Evolutionary conservation across 1,284 basidiomycete species (phyloP).

Genomic region (Marasmius tenuissimus): DNA sequence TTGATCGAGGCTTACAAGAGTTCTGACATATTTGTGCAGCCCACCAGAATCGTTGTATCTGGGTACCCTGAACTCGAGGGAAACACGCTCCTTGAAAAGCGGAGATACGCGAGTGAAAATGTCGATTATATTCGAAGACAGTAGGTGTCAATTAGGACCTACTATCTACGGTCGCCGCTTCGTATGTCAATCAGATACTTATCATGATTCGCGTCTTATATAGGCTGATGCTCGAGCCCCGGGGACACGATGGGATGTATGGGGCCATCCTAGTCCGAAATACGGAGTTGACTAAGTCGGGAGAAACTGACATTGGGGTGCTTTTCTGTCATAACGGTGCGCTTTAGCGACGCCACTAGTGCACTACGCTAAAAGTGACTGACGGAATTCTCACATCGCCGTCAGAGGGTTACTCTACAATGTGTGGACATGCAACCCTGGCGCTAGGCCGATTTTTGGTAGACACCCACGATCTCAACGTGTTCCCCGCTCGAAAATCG

Average conservation of each 20-base stretch:
- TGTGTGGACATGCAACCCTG: slow-evolving; percentile 48
- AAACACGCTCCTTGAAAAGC: slow-evolving; percentile 33
- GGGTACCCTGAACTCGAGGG: slow-evolving; percentile 35
- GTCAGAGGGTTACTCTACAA: slow-evolving; percentile 46
- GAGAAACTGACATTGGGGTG: slow-evolving; percentile 42
- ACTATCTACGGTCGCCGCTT: neutral
- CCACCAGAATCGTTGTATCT: slow-evolving; percentile 37
- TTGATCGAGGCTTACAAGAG: neutral
- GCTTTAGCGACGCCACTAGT: neutral
- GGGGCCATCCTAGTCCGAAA: slow-evolving; percentile 40
- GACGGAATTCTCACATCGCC: neutral
- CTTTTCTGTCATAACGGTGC: slow-evolving; percentile 46
- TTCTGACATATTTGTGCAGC: slow-evolving; percentile 20
- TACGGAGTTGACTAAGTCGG: slow-evolving; percentile 35
- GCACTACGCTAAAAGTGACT: too few species aligned
- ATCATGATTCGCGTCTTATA: neutral
- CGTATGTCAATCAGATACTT: neutral
- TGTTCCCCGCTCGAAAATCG: slow-evolving; percentile 33
- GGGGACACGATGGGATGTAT: slow-evolving; percentile 48
- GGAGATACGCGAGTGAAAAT: slow-evolving; percentile 27
- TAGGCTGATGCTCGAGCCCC: slow-evolving; percentile 41
- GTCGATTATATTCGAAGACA: slow-evolving; percentile 30
- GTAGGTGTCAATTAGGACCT: slow-evolving; percentile 14
- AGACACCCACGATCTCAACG: slow-evolving; percentile 30
- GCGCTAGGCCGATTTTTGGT: slow-evolving; percentile 44